These are phyloP conservation scores for Ascochyta clinopodiicola DNA, from an alignment of 2,329 filamentous ascomycete genomes.

Conservation along the genomic window DNA sequence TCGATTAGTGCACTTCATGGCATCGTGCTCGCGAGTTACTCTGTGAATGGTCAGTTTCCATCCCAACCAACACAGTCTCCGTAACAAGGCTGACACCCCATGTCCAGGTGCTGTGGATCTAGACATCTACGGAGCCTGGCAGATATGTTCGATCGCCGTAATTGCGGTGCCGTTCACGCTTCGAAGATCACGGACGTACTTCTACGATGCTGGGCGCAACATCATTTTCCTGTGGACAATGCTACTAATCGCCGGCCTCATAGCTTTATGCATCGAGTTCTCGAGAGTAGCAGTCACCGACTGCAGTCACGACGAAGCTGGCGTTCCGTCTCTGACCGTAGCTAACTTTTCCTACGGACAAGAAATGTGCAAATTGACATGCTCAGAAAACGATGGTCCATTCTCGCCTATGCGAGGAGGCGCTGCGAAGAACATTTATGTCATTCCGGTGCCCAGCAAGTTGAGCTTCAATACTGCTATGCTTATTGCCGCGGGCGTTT, in stretches of 20 bases:
- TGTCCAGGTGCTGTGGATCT: conserved; percentile 67
- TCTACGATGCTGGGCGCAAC: conserved; percentile 67
- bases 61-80: neutral
- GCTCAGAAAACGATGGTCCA: conserved; percentile 56
- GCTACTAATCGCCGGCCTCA: conserved; percentile 64
- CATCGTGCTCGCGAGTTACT: conserved; percentile 65
- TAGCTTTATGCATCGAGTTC: conserved; percentile 70
- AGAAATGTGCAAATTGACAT: conserved; percentile 56
- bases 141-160: conserved; percentile 70
- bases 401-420: conserved; percentile 62
- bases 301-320: conserved; percentile 54
- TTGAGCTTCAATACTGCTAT: conserved; percentile 67
- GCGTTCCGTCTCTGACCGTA: conserved; percentile 47
- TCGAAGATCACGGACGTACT: conserved; percentile 68
- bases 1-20: conserved; percentile 69
- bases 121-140: conserved; percentile 73
- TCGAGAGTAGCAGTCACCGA: conserved; percentile 58
- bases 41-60: conserved; percentile 61
- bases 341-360: conserved; percentile 55
- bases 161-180: conserved; percentile 69
- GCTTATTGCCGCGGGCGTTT: conserved; percentile 68
- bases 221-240: conserved; percentile 71
- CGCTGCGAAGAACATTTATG: conserved; percentile 66
- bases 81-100: conserved; percentile 14
- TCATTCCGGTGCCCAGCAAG: conserved; percentile 63